Base-by-base conservation (phyloP, 495 filamentous ascomycete species). In the Talaromyces thailandensis region DNA sequence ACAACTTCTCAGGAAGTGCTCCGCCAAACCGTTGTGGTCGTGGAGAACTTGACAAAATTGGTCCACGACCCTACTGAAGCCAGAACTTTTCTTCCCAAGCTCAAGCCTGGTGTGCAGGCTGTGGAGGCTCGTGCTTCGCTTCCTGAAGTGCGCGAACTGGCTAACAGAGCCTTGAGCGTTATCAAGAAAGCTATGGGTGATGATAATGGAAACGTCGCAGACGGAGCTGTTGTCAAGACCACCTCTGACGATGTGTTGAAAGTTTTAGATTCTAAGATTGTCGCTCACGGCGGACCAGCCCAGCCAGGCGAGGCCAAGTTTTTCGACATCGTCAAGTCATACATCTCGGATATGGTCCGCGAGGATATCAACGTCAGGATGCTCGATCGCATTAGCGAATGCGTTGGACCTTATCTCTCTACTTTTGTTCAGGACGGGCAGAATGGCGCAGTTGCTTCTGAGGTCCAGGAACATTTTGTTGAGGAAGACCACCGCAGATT, bases 21-120 rank as follows among this genome's bases (percentile, higher is more conserved):
- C 32, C 88, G 94, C 35, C 95, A 97, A 71, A 96, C 93, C 4
- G 92, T 95, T 23, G 90, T 98, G 18, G 96, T 99, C n/a, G 91
- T 95, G 29, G 94, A 99, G 78, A 99, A 99, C 74, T 75, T 99
- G 77, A 99, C 94, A 55, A 99, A 96, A 80, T 83, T 99, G 28
- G 94, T 99, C 26, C 94, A 99, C 74, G 95, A 99, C 70, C 94
- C 94, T 6, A 84, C 96, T 32, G 94, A 99, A 77, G 94, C 94
- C 21, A 84, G 95, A 50, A 90, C 92, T 64, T 99, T 99, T 82
- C 79, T 99, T 68, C 94, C 94, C 52, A 96, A 96, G 73, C 86
- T 99, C 48, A 90, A 90, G 71, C 94, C 94, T 45, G 94, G 94
- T 83, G 85, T 99, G 18, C 91, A 96, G 81, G 82, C 76, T 29